These are phyloP conservation scores for Fagus sylvatica DNA, from an alignment of 306 rosid genomes.

Conservation along the genomic window DNA sequence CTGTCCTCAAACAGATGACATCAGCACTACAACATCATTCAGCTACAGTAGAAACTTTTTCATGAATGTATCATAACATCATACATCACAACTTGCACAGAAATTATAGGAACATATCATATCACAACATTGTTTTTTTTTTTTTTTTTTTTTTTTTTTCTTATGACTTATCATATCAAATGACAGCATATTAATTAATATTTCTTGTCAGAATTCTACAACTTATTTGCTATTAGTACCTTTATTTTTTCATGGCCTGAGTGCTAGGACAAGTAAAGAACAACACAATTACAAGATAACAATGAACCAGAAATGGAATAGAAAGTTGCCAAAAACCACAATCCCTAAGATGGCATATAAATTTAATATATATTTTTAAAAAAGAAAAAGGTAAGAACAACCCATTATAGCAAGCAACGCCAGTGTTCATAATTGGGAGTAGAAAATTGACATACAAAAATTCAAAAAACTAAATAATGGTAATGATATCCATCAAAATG, in stretches of 20 bases:
- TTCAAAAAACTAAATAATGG: not conserved
- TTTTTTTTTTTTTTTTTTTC: too few species aligned
- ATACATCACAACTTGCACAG: not conserved
- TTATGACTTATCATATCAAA: not conserved
- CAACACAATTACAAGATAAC: not conserved
- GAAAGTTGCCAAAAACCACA: not conserved
- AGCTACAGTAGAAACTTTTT: not conserved
- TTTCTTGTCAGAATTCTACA: not conserved
- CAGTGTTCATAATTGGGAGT: not conserved
- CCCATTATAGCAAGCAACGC: not conserved
- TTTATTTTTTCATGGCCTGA: not conserved
- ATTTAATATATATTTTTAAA: not conserved
- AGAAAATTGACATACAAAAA: not conserved
- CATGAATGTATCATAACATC: not conserved
- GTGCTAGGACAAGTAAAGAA: not conserved
- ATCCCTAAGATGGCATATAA: not conserved
- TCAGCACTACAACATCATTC: not conserved
- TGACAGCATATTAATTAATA: not conserved
- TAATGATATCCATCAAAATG: conserved; percentile 13
- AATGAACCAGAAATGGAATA: not conserved
- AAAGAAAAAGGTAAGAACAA: not conserved
- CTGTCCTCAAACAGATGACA: not conserved
- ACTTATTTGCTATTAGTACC: not conserved
- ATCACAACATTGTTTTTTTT: not conserved
- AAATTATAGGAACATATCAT: not conserved